Conservation (phyloP, 345 rosid species). For the Populus simonii region DNA sequence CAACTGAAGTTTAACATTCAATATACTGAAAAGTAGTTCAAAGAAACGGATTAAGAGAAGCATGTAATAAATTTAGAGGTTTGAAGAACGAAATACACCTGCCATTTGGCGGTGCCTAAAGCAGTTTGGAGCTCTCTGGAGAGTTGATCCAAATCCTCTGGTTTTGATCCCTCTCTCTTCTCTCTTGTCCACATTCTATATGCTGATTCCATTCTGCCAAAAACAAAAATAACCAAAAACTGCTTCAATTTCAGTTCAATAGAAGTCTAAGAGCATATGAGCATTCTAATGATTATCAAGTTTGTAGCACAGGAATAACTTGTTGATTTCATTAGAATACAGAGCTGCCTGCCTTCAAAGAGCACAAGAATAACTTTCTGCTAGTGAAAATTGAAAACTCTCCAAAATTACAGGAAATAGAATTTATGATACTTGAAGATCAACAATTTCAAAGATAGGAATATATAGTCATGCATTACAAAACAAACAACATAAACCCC, state of each 20-base stretch:
- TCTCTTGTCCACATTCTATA: conserved; percentile 67
- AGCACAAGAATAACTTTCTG: neutral
- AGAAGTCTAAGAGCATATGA: neutral
- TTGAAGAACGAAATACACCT: conserved; percentile 37
- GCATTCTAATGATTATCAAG: neutral
- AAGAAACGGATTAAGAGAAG: neutral
- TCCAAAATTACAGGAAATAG: neutral
- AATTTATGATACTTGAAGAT: neutral
- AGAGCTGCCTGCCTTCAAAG: neutral
- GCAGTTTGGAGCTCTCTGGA: conserved; percentile 76
- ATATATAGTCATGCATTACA: neutral
- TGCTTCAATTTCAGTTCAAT: neutral
- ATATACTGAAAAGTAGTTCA: neutral
- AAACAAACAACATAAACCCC: neutral
- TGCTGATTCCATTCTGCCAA: conserved; percentile 79
- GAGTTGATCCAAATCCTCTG: conserved; percentile 44
- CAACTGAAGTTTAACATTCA: neutral
- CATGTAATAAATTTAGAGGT: neutral
- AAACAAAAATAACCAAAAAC: neutral
- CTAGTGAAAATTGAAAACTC: neutral
- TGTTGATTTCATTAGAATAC: neutral
- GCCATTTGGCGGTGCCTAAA: conserved; percentile 91
- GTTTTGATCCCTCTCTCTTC: conserved; percentile 39
- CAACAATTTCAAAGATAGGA: neutral
- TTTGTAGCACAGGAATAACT: neutral